Evolutionary conservation across 139 green algal genomes (phyloP), one percentile per base, ranked within the genome.

Genomic region (Micromonas commoda): DNA sequence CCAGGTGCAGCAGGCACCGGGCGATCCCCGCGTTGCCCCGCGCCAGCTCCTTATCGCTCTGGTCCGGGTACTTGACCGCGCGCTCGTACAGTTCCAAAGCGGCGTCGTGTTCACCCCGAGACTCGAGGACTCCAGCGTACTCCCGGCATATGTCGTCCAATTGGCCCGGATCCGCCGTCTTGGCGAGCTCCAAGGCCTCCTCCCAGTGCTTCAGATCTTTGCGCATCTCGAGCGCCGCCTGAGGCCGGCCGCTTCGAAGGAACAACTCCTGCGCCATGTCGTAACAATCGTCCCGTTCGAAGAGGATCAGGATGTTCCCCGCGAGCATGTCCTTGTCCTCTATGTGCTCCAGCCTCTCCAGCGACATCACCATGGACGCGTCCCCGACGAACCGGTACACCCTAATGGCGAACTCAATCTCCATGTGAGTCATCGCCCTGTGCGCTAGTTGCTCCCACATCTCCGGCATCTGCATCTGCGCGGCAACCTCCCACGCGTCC

Each of bases 121-220:
- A 81, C 82, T 91, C 86, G 57, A 92, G 80, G 53, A 85, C 78
- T n/a, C 77, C 75, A 0, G 85, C 86, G 75, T 92, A 82, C 24
- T 83, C 39, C 21, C 81, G 64, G 28, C 67, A 73, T 35, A 87
- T 74, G 28, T 63, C 64, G 5, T 57, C 76, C 26, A 91, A 79
- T 31, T 57, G 66, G 28, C 81, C 76, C 2, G 87, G 86, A 77
- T 89, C 90, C 35, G 92, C 80, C 75, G 87, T 74, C 76, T 90
- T 75, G 21, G 90, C 89, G 28, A 95, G 85, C 77, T 85, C 84
- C 33, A 93, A 79, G 20, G 90, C 90, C 69, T 90, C 72, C 13
- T 87, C 77, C 90, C 90, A 95, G 67, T 93, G 88, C 83, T 91
- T 90, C 60, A 92, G 82, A 80, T 91, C 86, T 65, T 85, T 86